A percentile compares a stretch with the other conserved stretches of the same genome.
These are phyloP conservation scores for Rhizophagus clarus DNA, from an alignment of 192 early-diverging fungal genomes.

Conservation along the genomic window DNA sequence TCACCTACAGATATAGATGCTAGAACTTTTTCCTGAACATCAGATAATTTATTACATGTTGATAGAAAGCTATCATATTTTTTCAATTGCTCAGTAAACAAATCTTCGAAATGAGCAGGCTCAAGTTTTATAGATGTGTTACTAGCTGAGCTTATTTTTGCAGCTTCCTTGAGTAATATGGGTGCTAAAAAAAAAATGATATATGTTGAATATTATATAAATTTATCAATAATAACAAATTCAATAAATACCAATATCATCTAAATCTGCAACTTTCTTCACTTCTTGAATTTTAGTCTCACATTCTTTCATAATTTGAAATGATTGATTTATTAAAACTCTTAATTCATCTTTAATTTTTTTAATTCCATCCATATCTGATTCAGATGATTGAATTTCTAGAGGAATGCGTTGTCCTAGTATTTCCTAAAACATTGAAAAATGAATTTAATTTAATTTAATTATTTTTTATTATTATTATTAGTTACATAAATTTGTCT, in stretches of 20 bases:
- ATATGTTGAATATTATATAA: not conserved
- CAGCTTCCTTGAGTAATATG: conserved; percentile 41
- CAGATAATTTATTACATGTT: conserved; percentile 48
- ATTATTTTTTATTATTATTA: conserved; percentile 36
- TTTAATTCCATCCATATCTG: conserved; percentile 15
- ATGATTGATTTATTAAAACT: conserved; percentile 56
- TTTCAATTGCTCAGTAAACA: conserved; percentile 70
- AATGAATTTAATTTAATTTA: conserved; percentile 39
- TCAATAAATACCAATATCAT: conserved; percentile 67
- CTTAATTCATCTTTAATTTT: conserved; percentile 65
- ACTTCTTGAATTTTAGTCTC: conserved; percentile 65
- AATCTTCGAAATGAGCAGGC: conserved; percentile 73
- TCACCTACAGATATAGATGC: conserved; percentile 49
- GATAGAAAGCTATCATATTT: conserved; percentile 70
- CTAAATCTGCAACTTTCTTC: conserved; percentile 65
- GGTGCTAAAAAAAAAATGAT: conserved; percentile 17
- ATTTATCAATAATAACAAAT: not conserved
- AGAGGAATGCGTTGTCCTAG: conserved; percentile 64
- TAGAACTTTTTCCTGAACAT: conserved; percentile 66
- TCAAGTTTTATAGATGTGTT: conserved; percentile 69
- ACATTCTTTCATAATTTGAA: conserved; percentile 59
- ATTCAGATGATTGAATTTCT: conserved; percentile 56
- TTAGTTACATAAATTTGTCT: too few relatives aligned
- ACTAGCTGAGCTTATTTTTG: conserved; percentile 61
- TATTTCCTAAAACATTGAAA: conserved; percentile 46